phyloP scores from a whole-genome alignment of 2,329 filamentous ascomycete species.

The Pseudogymnoascus sp. region DNA sequence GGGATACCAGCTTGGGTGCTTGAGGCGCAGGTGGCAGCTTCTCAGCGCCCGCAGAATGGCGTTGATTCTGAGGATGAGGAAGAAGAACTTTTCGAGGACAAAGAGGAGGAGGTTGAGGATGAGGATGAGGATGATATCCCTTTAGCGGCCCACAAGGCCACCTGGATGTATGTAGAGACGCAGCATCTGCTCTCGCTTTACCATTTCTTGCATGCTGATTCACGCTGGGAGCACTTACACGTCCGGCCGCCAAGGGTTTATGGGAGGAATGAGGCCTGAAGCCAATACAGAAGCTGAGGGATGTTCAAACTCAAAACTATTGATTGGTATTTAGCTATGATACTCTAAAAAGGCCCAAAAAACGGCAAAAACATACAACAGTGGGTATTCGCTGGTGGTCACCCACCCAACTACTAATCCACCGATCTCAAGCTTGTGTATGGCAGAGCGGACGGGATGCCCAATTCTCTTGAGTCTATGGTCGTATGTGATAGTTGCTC shows the following conservation, averaged over 20 bases:
- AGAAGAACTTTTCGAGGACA: not conserved
- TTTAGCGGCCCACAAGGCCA: not conserved
- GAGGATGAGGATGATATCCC: not conserved
- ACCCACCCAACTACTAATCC: no score
- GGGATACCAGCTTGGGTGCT: not conserved
- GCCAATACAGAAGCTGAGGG: not conserved
- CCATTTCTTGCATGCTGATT: not conserved
- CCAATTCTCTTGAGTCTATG: not conserved
- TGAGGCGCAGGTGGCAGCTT: not conserved
- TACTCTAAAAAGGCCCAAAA: no score
- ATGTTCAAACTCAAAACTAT: no score
- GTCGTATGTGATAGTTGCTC: not conserved
- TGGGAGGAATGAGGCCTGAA: not conserved
- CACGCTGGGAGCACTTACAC: not conserved
- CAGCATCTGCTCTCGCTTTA: not conserved
- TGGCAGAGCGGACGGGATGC: no score
- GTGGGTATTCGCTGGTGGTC: no score
- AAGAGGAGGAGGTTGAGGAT: not conserved
- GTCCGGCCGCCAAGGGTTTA: not conserved
- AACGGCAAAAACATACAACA: no score
- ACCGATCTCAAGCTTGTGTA: no score
- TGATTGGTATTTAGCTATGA: no score
- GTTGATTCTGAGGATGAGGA: not conserved
- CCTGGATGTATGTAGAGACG: not conserved
- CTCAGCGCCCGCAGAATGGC: not conserved